Conservation (phyloP, 805 yeast genomes). For the Teunomyces kruisii region DNA sequence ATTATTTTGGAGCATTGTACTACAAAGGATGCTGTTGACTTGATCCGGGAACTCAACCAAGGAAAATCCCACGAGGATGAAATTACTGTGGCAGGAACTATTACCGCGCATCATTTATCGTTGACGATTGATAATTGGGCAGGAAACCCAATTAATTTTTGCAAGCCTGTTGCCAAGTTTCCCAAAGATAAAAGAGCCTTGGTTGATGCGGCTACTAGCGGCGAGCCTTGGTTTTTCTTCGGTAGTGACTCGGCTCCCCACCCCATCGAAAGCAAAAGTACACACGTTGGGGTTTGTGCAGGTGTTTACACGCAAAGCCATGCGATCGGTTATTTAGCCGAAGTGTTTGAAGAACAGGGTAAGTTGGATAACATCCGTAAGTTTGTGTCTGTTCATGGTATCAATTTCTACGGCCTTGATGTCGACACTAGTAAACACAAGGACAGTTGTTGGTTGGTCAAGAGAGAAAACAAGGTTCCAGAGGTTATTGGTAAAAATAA, state of each 20-base stretch:
- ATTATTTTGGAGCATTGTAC: constrained; percentile 95
- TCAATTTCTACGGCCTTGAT: constrained; percentile 57
- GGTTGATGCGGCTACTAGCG: constrained; percentile 85
- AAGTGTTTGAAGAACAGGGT: constrained; percentile 69
- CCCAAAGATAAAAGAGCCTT: constrained; percentile 82
- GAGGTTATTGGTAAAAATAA: constrained; percentile 49
- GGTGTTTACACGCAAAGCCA: constrained; percentile 92
- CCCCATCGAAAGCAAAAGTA: constrained; percentile 75
- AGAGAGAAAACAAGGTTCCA: constrained; percentile 57
- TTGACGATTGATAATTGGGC: constrained; percentile 95
- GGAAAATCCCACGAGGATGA: constrained; percentile 27
- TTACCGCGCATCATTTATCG: constrained; percentile 92
- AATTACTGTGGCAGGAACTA: constrained; percentile 80
- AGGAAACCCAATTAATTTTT: constrained; percentile 90
- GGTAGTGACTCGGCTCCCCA: constrained; percentile 99
- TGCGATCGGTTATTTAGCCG: constrained; percentile 81
- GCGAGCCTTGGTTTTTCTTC: constrained; percentile 89
- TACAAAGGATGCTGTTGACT: constrained; percentile 80
- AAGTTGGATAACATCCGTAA: constrained; percentile 64
- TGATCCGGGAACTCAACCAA: constrained; percentile 64
- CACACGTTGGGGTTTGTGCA: constrained; percentile 87
- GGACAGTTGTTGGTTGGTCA: constrained; percentile 51
- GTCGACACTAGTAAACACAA: constrained; percentile 37
- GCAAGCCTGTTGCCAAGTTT: constrained; percentile 96
- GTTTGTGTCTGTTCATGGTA: constrained; percentile 78